phyloP scores from a whole-genome alignment of 495 filamentous ascomycete genomes.

The Talaromyces borbonicus region DNA sequence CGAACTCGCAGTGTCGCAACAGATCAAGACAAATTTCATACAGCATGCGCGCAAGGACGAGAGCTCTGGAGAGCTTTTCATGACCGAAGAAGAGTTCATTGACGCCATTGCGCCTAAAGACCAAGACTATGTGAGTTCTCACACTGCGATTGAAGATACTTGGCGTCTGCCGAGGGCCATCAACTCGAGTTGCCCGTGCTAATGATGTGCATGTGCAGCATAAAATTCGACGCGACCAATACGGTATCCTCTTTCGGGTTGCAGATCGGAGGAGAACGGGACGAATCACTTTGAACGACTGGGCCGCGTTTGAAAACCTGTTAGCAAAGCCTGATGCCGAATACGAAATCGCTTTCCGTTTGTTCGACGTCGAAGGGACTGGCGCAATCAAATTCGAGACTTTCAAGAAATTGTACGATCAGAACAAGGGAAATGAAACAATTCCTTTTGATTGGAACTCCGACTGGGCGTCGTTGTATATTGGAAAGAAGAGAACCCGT shows the following conservation, averaged over 20 bases:
- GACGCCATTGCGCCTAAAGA: slow-evolving; percentile 76
- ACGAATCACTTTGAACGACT: slow-evolving; percentile 70
- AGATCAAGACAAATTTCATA: slow-evolving; percentile 63
- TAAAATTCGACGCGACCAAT: slow-evolving; percentile 94
- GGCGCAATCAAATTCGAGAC: slow-evolving; percentile 81
- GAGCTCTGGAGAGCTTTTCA: slow-evolving; percentile 62
- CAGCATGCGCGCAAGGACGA: slow-evolving; percentile 68
- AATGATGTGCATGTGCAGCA: slow-evolving; percentile 45
- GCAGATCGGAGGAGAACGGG: slow-evolving; percentile 69
- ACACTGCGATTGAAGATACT: not conserved
- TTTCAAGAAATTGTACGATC: slow-evolving; percentile 68
- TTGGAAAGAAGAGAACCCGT: slow-evolving; percentile 69
- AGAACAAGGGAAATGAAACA: slow-evolving; percentile 67
- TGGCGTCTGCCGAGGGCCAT: not conserved
- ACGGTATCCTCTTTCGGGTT: slow-evolving; percentile 81
- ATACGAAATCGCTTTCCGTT: slow-evolving; percentile 95
- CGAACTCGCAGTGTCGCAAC: slow-evolving; percentile 53
- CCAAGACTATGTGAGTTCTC: slow-evolving; percentile 79
- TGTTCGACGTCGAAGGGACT: slow-evolving; percentile 78
- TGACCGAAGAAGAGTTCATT: slow-evolving; percentile 79
- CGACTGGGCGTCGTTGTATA: slow-evolving; percentile 93
- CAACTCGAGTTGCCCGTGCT: not conserved
- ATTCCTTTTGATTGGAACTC: slow-evolving; percentile 96
- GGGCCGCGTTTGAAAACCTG: slow-evolving; percentile 87
- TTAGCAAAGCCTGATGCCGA: slow-evolving; percentile 92